A percentile compares a stretch with the other conserved stretches of the same genome.
Evolutionary conservation across 306 rosid genomes (phyloP).

Genomic region (Cyclanthera cordifolia): DNA sequence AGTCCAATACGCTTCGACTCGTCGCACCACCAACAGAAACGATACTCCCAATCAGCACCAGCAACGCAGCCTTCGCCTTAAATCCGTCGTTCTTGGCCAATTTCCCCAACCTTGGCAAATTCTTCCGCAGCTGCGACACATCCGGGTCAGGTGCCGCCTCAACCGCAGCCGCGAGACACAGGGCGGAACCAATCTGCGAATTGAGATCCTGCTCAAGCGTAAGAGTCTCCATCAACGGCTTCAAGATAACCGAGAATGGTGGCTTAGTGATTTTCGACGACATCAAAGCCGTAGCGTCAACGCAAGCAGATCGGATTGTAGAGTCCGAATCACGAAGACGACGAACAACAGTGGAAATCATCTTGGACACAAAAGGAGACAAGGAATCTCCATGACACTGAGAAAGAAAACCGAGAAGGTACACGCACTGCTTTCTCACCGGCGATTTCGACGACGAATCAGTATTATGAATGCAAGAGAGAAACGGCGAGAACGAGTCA

Average conservation of each 20-base stretch:
- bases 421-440: slow-evolving; percentile 76
- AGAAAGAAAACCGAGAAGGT: slow-evolving; percentile 41
- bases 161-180: slow-evolving; percentile 79
- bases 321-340: slow-evolving; percentile 82
- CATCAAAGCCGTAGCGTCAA: slow-evolving; percentile 68
- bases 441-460: slow-evolving; percentile 74
- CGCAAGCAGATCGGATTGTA: slow-evolving; percentile 68
- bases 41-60: slow-evolving; percentile 60
- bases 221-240: slow-evolving; percentile 74
- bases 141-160: slow-evolving; percentile 73
- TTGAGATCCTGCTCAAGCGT: slow-evolving; percentile 63
- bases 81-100: slow-evolving; percentile 62
- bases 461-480: slow-evolving; percentile 70
- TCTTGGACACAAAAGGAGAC: slow-evolving; percentile 55
- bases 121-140: slow-evolving; percentile 36
- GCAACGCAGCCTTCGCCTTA: slow-evolving; percentile 64
- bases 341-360: slow-evolving; percentile 69
- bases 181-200: slow-evolving; percentile 91
- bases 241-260: slow-evolving; percentile 49
- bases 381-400: slow-evolving; percentile 66
- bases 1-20: slow-evolving; percentile 47
- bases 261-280: slow-evolving; percentile 63
- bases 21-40: slow-evolving; percentile 66
- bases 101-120: slow-evolving; percentile 62
- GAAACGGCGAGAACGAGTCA: slow-evolving; percentile 62